These are phyloP conservation scores for Omphalotus olearius DNA, from an alignment of 1,284 basidiomycete genomes.

Conservation along the genomic window DNA sequence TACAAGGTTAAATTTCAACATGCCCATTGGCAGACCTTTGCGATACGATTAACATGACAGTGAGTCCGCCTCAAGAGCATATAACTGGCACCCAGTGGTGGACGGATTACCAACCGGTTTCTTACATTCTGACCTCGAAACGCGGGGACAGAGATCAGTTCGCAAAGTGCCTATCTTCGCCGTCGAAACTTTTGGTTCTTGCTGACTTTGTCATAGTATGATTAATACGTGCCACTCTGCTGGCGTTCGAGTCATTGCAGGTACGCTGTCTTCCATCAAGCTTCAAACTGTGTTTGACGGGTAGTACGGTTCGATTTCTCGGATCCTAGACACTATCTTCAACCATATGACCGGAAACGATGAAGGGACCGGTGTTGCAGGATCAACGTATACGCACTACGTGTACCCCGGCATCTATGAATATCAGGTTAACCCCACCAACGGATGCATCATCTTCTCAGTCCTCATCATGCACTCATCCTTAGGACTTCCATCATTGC, in stretches of 20 bases:
- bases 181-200: not conserved
- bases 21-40: too few species aligned
- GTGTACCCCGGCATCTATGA: conserved; percentile 55
- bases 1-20: conserved; percentile 43
- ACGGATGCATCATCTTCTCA: too few species aligned
- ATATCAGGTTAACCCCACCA: conserved; percentile 21
- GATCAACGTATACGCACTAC: conserved; percentile 53
- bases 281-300: not conserved
- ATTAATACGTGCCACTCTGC: conserved; percentile 53
- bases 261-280: conserved; percentile 28
- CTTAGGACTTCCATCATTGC: conserved; percentile 61
- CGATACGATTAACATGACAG: conserved; percentile 22
- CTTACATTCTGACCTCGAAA: conserved; percentile 57
- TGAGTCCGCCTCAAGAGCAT: conserved; percentile 46
- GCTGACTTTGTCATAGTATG: conserved; percentile 36
- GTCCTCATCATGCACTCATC: not conserved
- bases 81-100: conserved; percentile 55
- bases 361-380: conserved; percentile 47
- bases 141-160: conserved; percentile 52
- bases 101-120: conserved; percentile 69
- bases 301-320: not conserved
- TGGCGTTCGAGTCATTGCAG: conserved; percentile 57
- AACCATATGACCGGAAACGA: conserved; percentile 61
- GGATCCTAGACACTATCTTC: conserved; percentile 48
- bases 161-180: conserved; percentile 24